A percentile compares a stretch with the other conserved stretches of the same genome.
phyloP scores from a whole-genome alignment of 805 yeast genomes.

The Pichia membranifaciens region DNA sequence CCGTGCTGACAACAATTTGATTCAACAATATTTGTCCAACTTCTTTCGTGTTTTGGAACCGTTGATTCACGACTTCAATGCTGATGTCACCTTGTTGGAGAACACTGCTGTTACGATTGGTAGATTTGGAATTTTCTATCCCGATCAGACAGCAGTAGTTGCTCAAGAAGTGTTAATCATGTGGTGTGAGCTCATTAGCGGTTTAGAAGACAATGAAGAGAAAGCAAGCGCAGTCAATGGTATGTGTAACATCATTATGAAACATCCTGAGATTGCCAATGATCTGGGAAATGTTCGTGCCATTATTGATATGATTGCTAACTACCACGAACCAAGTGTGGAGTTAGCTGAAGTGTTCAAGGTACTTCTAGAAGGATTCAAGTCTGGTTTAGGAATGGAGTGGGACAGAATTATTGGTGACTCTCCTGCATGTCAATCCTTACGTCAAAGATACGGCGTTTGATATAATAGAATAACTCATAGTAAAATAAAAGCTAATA shows the following conservation, averaged over 20 bases:
- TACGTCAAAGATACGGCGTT: constrained; percentile 21
- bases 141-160: constrained; percentile 35
- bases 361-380: constrained; percentile 41
- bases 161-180: constrained; percentile 38
- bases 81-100: constrained; percentile 64
- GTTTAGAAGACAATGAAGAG: constrained; percentile 74
- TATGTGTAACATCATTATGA: constrained; percentile 60
- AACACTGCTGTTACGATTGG: constrained; percentile 90
- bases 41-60: constrained; percentile 53
- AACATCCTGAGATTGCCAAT: constrained; percentile 57
- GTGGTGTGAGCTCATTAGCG: constrained; percentile 69
- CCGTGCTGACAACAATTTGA: constrained; percentile 40
- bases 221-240: constrained; percentile 86
- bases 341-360: constrained; percentile 39
- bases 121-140: constrained; percentile 62
- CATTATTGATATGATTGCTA: constrained; percentile 55
- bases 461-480: constrained; percentile 7
- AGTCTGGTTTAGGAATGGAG: constrained; percentile 40
- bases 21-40: constrained; percentile 49
- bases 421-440: neutral
- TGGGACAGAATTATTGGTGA: constrained; percentile 11
- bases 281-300: constrained; percentile 43
- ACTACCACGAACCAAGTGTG: constrained; percentile 46
- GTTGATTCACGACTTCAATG: constrained; percentile 48
- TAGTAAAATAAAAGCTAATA: neutral